These are phyloP conservation scores for Echinosophora koreensis DNA, from an alignment of 306 rosid species.

Conservation along the genomic window DNA sequence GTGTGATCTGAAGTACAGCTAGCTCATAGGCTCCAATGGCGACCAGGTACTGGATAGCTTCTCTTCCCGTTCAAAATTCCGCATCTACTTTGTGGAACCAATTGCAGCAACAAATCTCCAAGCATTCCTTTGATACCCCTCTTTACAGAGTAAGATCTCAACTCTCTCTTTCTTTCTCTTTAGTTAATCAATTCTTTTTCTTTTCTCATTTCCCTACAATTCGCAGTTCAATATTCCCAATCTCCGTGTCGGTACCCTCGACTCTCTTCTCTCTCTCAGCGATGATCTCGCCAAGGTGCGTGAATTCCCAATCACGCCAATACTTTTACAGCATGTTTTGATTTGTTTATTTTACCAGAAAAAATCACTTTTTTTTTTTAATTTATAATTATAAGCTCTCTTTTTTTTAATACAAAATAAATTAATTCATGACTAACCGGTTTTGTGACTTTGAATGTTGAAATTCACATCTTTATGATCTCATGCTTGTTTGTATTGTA, in stretches of 20 bases:
- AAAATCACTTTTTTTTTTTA: no score
- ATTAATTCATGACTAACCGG: no score
- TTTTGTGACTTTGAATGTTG: no score
- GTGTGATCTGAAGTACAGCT: no score
- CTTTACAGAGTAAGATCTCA: conserved; percentile 71
- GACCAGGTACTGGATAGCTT: conserved; percentile 87
- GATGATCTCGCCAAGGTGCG: conserved; percentile 91
- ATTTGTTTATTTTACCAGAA: no score
- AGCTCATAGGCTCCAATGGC: conserved; percentile 59
- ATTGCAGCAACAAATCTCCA: conserved; percentile 87
- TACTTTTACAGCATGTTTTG: no score
- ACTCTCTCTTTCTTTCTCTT: not conserved
- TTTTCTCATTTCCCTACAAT: not conserved
- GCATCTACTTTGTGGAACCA: conserved; percentile 78
- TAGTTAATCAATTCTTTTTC: not conserved
- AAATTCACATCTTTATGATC: no score
- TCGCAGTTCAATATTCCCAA: conserved; percentile 82
- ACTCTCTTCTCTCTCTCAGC: conserved; percentile 96
- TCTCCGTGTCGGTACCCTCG: conserved; percentile 97
- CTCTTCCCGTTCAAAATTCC: conserved; percentile 80
- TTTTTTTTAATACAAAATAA: no score
- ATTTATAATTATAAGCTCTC: no score
- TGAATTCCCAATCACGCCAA: not conserved
- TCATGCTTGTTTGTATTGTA: no score
- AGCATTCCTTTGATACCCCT: conserved; percentile 94